Evolutionary conservation across 2,329 filamentous ascomycete genomes (phyloP), one percentile per base, ranked within the genome.

Genomic region (Aureobasidium sp.): DNA sequence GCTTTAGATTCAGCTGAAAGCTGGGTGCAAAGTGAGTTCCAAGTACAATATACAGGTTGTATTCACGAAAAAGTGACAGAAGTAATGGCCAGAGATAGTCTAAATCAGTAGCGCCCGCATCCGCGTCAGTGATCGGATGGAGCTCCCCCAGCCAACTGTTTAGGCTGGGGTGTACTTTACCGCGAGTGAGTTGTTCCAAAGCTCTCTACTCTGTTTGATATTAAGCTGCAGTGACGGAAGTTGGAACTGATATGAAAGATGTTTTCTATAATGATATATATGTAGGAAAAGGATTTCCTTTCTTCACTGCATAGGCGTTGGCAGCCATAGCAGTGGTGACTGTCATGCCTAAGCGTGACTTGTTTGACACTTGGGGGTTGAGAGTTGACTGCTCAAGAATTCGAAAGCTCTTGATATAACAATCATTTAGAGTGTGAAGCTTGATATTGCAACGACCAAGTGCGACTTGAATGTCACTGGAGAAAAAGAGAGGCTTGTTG

Each of bases 141-240:
- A 43, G 55, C 43, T 58, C 55, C 55, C 53, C 55, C 55, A 49
- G 55, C 55, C 55, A 58, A 58, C 55, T 37, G 53, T 35, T 46
- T 33, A 40, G 43, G 31, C 55, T 58, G 55, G 55, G 55, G 55
- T 49, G 31, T 40, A 40, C 27, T 57, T 38, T 29, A 40, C 35
- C 13, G 21, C 8, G 23, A 53, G 49, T 29, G 50, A 40, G 35
- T 21, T 38, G 15, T 40, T 23, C 33, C 50, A 53, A 50, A 37
- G 15, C 19, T 15, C 47, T 50, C 47, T 50, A 50, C 21, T 50
- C 33, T 5, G 11, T 50, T 25, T 37, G 31, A 50, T 50, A 25
- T 23, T 25, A 31, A 19, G 10, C 19, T 9, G 11, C 17, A 19
- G 9, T 33, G 27, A 49, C n/a, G n/a, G 17, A 49, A 19, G 15